Evolutionary conservation across 306 rosid species (phyloP), one percentile per base, ranked within the genome.

Genomic region (Nissolia schottii): DNA sequence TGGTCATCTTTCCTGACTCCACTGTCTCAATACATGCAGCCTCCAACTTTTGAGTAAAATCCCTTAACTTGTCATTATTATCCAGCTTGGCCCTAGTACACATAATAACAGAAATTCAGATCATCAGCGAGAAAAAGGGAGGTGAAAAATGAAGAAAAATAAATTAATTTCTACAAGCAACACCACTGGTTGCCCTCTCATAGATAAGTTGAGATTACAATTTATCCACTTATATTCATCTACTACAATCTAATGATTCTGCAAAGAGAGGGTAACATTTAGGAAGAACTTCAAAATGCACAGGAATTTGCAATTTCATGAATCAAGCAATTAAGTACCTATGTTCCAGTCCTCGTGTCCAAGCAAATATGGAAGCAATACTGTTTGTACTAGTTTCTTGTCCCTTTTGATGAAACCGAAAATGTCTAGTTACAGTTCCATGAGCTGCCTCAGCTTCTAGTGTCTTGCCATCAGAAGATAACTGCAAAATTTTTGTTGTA

Each of bases 381-480:
- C 97, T 95, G 80, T 95, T 95, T 49, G 99, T 95, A 67, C 97
- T 95, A 64, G 99, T 95, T 85, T 95, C 97, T 79, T 86, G 96
- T 75, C 97, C 97, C 80, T 84, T 91, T 64, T 95, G 92, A 78
- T 95, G 89, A 65, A 95, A 60, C 71, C 97, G 90, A 77, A 85
- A 95, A 86, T 95, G 99, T 31, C 97, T 84, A 29, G 96, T 91
- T 38, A 95, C 99, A 74, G 99, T 95, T 83, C 99, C 99, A 84
- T 95, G 99, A 76, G 99, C 97, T 37, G 99, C 99, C 87, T 95
- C 97, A 18, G 97, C 93, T 84, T 95, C 97, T 75, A 95, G 45
- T 38, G 99, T 95, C 87, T 89, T 95, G 76, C 99, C 97, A 56
- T 95, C 97, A 54, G 99, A 89, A 23, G 99, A 88, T 77, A 95